Conservation (phyloP, 208 protist genomes). For the Crithidia expoeki region DNA sequence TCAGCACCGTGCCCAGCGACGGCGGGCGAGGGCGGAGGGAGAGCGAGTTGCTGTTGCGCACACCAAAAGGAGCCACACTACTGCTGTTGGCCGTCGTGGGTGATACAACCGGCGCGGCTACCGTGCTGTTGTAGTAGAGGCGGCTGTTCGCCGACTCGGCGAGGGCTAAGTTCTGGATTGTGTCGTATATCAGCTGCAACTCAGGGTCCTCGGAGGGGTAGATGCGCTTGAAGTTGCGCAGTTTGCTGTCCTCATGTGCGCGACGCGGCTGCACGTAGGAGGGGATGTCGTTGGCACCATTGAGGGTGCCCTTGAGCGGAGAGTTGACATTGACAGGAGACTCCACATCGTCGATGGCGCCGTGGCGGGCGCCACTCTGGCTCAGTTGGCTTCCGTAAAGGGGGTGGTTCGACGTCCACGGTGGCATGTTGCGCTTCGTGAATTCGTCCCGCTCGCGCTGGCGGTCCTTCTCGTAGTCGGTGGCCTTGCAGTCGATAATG, state of each 20-base stretch:
- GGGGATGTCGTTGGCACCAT: conserved; percentile 18
- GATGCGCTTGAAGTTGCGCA: conserved; percentile 81
- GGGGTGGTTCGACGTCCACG: conserved; percentile 51
- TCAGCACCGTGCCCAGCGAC: conserved; percentile 30
- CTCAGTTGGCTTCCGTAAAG: conserved; percentile 33
- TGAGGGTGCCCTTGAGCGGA: neutral
- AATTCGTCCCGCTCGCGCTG: conserved; percentile 80
- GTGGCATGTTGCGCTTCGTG: conserved; percentile 76
- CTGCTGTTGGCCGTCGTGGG: neutral
- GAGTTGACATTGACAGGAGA: conserved; percentile 5
- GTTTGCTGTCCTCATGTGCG: conserved; percentile 73
- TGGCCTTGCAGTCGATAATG: conserved; percentile 85
- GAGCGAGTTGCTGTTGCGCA: conserved; percentile 19
- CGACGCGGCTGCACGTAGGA: conserved; percentile 33
- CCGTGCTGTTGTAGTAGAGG: conserved; percentile 41
- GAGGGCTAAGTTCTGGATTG: conserved; percentile 49
- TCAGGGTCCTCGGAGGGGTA: conserved; percentile 73
- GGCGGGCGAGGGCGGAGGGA: conserved; percentile 17
- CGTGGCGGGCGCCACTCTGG: conserved; percentile 17
- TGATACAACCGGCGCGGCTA: conserved; percentile 26
- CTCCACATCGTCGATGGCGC: neutral
- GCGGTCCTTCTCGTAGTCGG: conserved; percentile 66
- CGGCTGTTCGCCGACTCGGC: conserved; percentile 45
- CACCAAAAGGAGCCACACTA: neutral
- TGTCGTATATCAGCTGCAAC: conserved; percentile 74